Conservation (phyloP, 345 rosid genomes). For the Clarkia xantiana region DNA sequence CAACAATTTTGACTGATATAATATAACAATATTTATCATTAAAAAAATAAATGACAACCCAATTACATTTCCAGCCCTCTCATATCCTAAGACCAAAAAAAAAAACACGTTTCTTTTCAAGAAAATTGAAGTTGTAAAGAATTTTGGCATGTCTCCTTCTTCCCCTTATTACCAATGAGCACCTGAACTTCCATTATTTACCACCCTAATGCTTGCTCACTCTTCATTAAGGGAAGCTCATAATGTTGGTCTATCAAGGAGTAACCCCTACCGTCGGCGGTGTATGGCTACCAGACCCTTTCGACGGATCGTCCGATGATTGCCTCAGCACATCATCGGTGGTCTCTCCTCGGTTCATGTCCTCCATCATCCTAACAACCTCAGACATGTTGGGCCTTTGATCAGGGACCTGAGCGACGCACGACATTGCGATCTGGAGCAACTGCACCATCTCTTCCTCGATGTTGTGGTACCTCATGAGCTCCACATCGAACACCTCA, state of each 20-base stretch:
- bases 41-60: no score
- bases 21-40: no score
- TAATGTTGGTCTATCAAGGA: slow-evolving; percentile 18
- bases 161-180: not conserved
- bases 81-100: no score
- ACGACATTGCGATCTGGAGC: slow-evolving; percentile 86
- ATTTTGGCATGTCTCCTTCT: not conserved
- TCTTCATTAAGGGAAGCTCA: slow-evolving; percentile 2
- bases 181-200: slow-evolving; percentile 1
- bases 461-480: slow-evolving; percentile 78
- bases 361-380: slow-evolving; percentile 84
- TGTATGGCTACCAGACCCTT: slow-evolving; percentile 80
- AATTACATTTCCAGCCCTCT: no score
- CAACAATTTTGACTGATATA: no score
- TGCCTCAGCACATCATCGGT: slow-evolving; percentile 75
- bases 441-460: slow-evolving; percentile 99
- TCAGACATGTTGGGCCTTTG: slow-evolving; percentile 79
- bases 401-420: slow-evolving; percentile 79
- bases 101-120: no score
- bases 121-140: not conserved
- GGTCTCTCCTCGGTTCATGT: slow-evolving; percentile 55
- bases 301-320: slow-evolving; percentile 93
- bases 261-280: slow-evolving; percentile 45
- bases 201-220: not conserved
- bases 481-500: slow-evolving; percentile 84